Base-by-base conservation (phyloP, 2,329 filamentous ascomycete genomes). In the Xylariaceae sp. region DNA sequence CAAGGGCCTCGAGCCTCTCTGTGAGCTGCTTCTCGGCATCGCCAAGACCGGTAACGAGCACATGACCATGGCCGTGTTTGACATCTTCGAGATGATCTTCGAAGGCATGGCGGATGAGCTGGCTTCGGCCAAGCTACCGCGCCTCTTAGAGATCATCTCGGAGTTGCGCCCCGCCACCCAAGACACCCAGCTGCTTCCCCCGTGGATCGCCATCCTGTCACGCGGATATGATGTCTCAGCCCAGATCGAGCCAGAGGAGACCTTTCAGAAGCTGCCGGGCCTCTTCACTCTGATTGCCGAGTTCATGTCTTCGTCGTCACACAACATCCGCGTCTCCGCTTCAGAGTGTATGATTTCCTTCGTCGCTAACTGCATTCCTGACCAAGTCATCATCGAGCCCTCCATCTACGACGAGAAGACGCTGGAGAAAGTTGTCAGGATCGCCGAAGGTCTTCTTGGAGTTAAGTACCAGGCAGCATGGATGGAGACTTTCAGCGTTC, bases 21-120 rank as follows among this genome's bases (percentile, higher is more conserved):
- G 91, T 68, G 91, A 97, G 68, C 74, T 96, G 47, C 74, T 99
- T 50, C 81, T 99, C 58, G 84, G 85, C 58, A 95, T 97, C 54
- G 92, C 92, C 30, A 86, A 86, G 64, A 91, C 88, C 9, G 94
- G 84, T 68, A 96, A 95, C 67, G 91, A 97, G 66, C 95, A 92
- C 68, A 85, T 99, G 75, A 95, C 91, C 31, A 95, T 97, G 86
- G 87, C 89, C 11, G 88, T 91, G 0, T 96, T 99, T 61, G 92
- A 96, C 58, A 92, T 97, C 4, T 99, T 99, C 62, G 94, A 99
- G 68, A 87, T 95, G 67, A 95, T 97, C 40, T 97, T 99, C 58
- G 86, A 87, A 60, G 87, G 90, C 7, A 91, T 99, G 86, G 82
- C 76, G n/a, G 81, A 85, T 14, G 90, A 95, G 58, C 79, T 91